A percentile compares a stretch with the other conserved stretches of the same genome.
These are phyloP conservation scores for Termitomyces sp. DNA, from an alignment of 1,284 basidiomycete genomes.

Conservation along the genomic window DNA sequence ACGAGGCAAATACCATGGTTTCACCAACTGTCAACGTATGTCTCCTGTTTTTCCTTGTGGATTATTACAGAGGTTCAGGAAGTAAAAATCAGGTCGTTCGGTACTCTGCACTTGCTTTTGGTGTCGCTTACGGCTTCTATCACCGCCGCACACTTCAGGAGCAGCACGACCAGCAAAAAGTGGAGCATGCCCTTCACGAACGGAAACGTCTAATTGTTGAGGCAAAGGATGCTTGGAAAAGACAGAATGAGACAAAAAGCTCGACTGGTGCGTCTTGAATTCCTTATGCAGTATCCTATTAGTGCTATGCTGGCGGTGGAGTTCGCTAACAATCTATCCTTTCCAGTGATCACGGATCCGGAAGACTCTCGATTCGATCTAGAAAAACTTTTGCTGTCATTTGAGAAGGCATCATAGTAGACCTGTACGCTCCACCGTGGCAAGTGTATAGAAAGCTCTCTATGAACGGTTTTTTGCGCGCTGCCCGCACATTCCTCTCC, in stretches of 20 bases:
- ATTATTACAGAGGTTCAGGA: background rate
- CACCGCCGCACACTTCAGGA: conserved; percentile 90
- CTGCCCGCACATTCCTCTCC: conserved; percentile 6
- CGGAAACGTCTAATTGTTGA: conserved; percentile 78
- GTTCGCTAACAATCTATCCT: conserved; percentile 12
- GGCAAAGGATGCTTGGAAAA: conserved; percentile 89
- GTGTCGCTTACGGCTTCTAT: conserved; percentile 89
- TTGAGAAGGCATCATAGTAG: conserved; percentile 52
- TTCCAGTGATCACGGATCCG: conserved; percentile 82
- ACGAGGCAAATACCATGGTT: conserved; percentile 37
- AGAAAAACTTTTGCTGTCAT: conserved; percentile 82
- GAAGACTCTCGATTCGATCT: conserved; percentile 96
- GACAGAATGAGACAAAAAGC: conserved; percentile 55
- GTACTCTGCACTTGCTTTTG: conserved; percentile 87
- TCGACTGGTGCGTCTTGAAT: conserved; percentile 18
- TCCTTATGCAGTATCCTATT: background rate
- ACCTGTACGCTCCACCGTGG: conserved; percentile 9
- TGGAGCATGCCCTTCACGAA: conserved; percentile 64
- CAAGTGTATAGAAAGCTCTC: conserved; percentile 13
- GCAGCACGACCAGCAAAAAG: conserved; percentile 68
- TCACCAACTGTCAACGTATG: conserved; percentile 63
- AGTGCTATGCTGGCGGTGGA: background rate
- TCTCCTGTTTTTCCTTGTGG: conserved; percentile 3
- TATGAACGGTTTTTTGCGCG: conserved; percentile 9
- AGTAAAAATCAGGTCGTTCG: conserved; percentile 74